Percentiles rank a stretch among this genome's conserved stretches.
Conservation (phyloP, 176 grass and related monocot species). For the Carex littledalei region DNA sequence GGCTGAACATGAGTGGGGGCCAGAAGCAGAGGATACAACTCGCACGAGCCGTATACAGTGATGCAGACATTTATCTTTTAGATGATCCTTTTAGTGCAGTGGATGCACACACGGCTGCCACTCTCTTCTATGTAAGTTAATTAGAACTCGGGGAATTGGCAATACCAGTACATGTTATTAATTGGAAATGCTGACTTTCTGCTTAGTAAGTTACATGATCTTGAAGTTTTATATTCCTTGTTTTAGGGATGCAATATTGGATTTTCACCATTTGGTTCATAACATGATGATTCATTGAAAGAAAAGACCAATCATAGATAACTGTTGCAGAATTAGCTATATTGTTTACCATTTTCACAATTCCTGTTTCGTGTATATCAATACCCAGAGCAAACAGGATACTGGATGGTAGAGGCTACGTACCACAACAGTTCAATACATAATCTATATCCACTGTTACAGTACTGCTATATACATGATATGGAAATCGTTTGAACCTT, state of each 20-base stretch:
- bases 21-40: constrained; percentile 99
- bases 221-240: background rate
- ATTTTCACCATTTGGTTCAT: background rate
- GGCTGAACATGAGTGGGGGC: constrained; percentile 96
- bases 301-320: background rate
- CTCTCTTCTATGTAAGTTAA: constrained; percentile 81
- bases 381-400: background rate
- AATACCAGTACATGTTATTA: background rate
- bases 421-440: background rate
- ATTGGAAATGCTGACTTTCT: background rate
- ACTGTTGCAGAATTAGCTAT: background rate
- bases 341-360: background rate
- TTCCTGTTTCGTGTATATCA: background rate
- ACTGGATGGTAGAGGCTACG: background rate
- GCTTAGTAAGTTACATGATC: background rate
- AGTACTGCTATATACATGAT: background rate
- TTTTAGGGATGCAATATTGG: background rate
- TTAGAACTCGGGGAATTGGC: background rate
- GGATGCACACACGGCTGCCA: constrained; percentile 73
- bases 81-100: constrained; percentile 94
- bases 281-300: background rate
- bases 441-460: background rate
- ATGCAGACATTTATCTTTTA: constrained; percentile 74
- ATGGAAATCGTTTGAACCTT: background rate
- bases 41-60: constrained; percentile 80